phyloP scores from a whole-genome alignment of 257 asterid species.

The Catharanthus roseus region DNA sequence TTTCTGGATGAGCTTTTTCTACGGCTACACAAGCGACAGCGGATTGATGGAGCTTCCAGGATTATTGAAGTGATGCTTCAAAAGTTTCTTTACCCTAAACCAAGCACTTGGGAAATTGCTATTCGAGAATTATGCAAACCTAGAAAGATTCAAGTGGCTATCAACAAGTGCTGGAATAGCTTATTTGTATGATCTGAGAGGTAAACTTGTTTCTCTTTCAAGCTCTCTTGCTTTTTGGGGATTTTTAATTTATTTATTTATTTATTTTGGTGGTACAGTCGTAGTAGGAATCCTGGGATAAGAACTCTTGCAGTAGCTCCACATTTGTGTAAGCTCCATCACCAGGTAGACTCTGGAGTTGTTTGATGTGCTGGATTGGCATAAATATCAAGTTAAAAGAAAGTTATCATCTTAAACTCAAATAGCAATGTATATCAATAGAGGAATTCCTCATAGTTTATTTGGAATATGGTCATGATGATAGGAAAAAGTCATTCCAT shows the following conservation, averaged over 20 bases:
- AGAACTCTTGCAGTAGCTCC: background rate
- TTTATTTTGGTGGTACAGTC: background rate
- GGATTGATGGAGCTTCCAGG: conserved; percentile 61
- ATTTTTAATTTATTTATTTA: too few relatives aligned
- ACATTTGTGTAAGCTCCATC: background rate
- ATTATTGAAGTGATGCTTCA: conserved; percentile 80
- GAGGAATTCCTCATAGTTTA: background rate
- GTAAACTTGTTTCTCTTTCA: conserved; percentile 14
- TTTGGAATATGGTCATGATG: conserved; percentile 1
- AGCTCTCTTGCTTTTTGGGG: background rate
- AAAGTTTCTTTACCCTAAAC: conserved; percentile 55
- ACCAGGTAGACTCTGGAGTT: background rate
- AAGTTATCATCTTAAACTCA: conserved; percentile 1
- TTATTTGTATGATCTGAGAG: conserved; percentile 45
- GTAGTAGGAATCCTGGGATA: background rate
- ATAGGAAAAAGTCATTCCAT: background rate
- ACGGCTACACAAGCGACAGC: conserved; percentile 55
- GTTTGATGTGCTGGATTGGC: background rate
- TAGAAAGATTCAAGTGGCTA: conserved; percentile 55
- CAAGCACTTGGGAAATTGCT: conserved; percentile 70
- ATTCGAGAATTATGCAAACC: conserved; percentile 59
- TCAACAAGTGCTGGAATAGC: conserved; percentile 67
- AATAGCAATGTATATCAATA: too few relatives aligned
- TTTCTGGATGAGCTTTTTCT: conserved; percentile 74
- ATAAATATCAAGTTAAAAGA: background rate